Conservation (phyloP, 139 green algal genomes). For the Monoraphidium neglectum region DNA sequence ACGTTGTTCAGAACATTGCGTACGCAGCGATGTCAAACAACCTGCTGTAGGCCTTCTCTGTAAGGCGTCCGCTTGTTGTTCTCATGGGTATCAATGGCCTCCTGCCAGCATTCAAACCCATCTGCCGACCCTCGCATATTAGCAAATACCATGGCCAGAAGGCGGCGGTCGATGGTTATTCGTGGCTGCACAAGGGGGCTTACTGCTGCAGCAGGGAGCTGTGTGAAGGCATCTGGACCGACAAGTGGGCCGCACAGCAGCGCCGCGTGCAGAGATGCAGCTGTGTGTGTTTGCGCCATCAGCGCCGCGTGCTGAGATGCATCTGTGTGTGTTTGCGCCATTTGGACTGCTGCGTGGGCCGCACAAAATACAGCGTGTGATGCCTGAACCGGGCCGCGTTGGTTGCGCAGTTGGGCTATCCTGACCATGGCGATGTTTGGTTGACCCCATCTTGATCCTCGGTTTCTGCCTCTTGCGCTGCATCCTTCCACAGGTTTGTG, state of each 20-base stretch:
- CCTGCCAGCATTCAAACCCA: conserved; percentile 78
- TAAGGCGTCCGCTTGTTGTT: too few species aligned
- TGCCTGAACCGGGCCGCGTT: neutral
- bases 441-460: too few species aligned
- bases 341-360: too few species aligned
- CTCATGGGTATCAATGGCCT: conserved; percentile 92
- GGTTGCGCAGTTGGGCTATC: too few species aligned
- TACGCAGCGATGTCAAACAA: too few species aligned
- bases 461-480: too few species aligned
- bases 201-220: conserved; percentile 91
- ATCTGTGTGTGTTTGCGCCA: too few species aligned
- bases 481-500: conserved; percentile 79
- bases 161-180: conserved; percentile 94
- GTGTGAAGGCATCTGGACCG: conserved; percentile 71
- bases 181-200: conserved; percentile 91
- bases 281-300: neutral
- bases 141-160: conserved; percentile 72
- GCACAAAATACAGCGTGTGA: too few species aligned
- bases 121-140: conserved; percentile 66
- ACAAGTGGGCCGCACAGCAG: conserved; percentile 52
- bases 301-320: too few species aligned
- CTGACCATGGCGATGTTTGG: too few species aligned
- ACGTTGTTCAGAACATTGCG: too few species aligned
- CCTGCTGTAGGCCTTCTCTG: too few species aligned
- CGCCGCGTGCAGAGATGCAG: neutral